phyloP scores from a whole-genome alignment of 2,329 filamentous ascomycete species.

The Xylariaceae sp. region DNA sequence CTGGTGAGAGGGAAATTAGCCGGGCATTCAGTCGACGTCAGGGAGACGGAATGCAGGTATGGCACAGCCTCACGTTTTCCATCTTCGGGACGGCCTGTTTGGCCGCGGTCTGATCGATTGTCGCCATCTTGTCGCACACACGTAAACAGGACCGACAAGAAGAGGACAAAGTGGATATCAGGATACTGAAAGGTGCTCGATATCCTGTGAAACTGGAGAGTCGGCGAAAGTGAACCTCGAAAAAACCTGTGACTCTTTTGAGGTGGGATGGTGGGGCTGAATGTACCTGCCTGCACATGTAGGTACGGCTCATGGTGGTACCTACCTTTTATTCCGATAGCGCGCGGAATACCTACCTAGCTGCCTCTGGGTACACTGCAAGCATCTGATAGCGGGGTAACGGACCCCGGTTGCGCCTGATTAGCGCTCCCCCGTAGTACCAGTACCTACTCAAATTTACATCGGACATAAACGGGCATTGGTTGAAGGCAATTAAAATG shows the following conservation, averaged over 20 bases:
- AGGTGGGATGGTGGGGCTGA: slow-evolving; percentile 20
- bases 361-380: too few relatives aligned
- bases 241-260: slow-evolving; percentile 14
- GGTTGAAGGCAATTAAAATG: too few relatives aligned
- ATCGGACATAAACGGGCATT: background rate
- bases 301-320: too few relatives aligned
- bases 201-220: background rate
- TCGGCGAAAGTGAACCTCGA: slow-evolving; percentile 1
- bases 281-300: too few relatives aligned
- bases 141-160: background rate
- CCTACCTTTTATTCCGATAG: too few relatives aligned
- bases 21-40: background rate
- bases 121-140: slow-evolving; percentile 11
- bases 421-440: background rate
- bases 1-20: slow-evolving; percentile 8
- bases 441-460: background rate
- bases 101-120: slow-evolving; percentile 12
- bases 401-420: background rate
- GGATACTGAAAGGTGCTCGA: background rate
- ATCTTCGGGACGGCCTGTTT: slow-evolving; percentile 17
- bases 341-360: too few relatives aligned
- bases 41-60: background rate
- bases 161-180: background rate
- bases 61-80: slow-evolving; percentile 14
- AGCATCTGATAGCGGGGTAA: background rate